Base-by-base conservation (phyloP, 2,329 filamentous ascomycete species). In the Rhynchosporium secalis region DNA sequence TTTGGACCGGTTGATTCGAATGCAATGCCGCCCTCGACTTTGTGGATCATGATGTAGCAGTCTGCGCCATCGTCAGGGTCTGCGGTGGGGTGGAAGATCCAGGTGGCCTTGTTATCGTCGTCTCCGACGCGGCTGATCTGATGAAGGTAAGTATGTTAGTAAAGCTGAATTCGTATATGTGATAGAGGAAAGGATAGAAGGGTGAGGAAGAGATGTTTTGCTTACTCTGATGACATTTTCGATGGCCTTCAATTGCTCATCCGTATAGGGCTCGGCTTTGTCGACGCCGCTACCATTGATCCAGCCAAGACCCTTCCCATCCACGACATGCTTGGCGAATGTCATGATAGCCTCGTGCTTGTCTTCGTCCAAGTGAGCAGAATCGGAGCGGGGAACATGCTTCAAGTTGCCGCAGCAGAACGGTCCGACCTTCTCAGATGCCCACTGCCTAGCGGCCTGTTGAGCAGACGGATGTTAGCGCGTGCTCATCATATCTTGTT, bases 1-100 rank as follows among this genome's bases (percentile, higher is more conserved):
- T 58, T 58, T 12, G 49, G 41, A 10, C 56, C 56, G 40, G 49
- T 26, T 1, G 2, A 3, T 46, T 58, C 56, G 56, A 58, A 58
- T 8, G 26, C n/a, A 20, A 51, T 33, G 4, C 29, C 26, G 3
- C 5, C n/a, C 2, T 51, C 56, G 46, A 45, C 6, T 36, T 49
- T 41, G 15, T 33, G 15, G 20, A 58, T 40, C 1, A 29, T 12
- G 20, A 46, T 26, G 46, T 33, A 29, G 41, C 9, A 20, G 10
- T 41, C 36, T 2, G 26, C n/a, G 31, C 33, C 46, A 3, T 28
- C n/a, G 46, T 40, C 12, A 3, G 9, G 8, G 20, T 54, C 20
- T 6, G 9, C 3, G 20, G 46, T 20, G 20, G 33, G 31, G 20
- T 4, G 7, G 46, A 36, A 58, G 46, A 58, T 31, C 33, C n/a